Percentiles rank a stretch among this genome's conserved stretches.
Evolutionary conservation across 345 rosid genomes (phyloP).

Genomic region (Populus deltoides): DNA sequence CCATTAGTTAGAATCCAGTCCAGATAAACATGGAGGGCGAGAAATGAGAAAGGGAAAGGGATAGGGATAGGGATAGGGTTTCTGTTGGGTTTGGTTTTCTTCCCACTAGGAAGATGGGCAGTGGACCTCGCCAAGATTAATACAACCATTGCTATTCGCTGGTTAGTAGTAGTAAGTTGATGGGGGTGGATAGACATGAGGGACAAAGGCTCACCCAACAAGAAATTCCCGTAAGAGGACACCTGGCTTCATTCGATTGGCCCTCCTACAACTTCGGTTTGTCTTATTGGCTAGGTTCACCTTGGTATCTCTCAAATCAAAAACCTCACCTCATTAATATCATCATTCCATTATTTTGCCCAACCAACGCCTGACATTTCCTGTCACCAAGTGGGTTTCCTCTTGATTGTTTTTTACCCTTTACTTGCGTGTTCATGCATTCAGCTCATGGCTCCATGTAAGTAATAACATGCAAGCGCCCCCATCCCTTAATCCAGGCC

Average conservation of each 20-base stretch:
- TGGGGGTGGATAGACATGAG: neutral
- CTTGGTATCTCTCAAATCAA: constrained; percentile 2
- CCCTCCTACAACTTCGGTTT: constrained; percentile 13
- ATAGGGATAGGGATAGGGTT: neutral
- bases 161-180: neutral
- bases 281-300: constrained; percentile 45
- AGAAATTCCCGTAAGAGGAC: constrained; percentile 25
- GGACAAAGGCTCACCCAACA: constrained; percentile 13
- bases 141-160: neutral
- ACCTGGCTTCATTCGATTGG: constrained; percentile 28
- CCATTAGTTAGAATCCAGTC: neutral
- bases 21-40: neutral
- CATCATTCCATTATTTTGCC: constrained; percentile 15
- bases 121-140: neutral
- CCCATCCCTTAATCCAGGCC: constrained; percentile 2
- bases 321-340: neutral
- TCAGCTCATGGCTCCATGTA: neutral
- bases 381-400: constrained; percentile 17
- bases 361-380: constrained; percentile 30
- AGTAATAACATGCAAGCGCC: neutral
- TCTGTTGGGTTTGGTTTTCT: neutral
- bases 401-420: neutral
- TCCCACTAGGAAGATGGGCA: constrained; percentile 5
- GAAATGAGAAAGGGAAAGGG: too few species aligned
- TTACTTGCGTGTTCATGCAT: constrained; percentile 18